These are phyloP conservation scores for Oryza longistaminata DNA, from an alignment of 176 grass and related monocot species.

Conservation along the genomic window DNA sequence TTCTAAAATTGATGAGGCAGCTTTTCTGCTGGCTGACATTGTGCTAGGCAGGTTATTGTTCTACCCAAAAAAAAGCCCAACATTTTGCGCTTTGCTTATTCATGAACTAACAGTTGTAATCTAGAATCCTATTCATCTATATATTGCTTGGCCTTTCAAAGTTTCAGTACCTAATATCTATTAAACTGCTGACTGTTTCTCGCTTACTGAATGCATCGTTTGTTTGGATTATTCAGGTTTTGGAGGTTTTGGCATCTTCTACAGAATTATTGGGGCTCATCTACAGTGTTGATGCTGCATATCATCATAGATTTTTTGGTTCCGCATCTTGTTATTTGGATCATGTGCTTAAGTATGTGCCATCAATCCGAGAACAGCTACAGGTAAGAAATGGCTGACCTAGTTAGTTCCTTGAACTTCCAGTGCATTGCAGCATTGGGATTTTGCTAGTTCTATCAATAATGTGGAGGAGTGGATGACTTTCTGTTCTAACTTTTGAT, in stretches of 20 bases:
- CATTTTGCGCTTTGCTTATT: neutral
- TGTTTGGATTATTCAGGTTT: slow-evolving; percentile 46
- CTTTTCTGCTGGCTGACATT: neutral
- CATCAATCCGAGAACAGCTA: slow-evolving; percentile 66
- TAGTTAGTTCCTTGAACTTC: neutral
- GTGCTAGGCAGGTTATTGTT: neutral
- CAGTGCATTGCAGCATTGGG: neutral
- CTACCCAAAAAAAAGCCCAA: neutral
- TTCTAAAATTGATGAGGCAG: neutral
- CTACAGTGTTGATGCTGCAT: slow-evolving; percentile 54
- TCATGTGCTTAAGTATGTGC: slow-evolving; percentile 63
- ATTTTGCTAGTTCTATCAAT: slow-evolving; percentile 21
- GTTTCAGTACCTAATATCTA: slow-evolving; percentile 8
- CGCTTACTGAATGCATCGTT: slow-evolving; percentile 11
- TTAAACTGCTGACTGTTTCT: neutral
- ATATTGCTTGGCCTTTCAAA: neutral
- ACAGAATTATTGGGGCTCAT: slow-evolving; percentile 61
- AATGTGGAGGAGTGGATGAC: neutral
- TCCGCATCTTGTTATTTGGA: slow-evolving; percentile 33
- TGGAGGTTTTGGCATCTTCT: slow-evolving; percentile 64
- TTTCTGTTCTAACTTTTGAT: slow-evolving; percentile 24
- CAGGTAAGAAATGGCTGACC: slow-evolving; percentile 42
- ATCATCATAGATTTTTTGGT: slow-evolving; percentile 46
- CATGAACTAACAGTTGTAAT: neutral
- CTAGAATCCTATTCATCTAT: neutral